Base-by-base conservation (phyloP, 2,329 filamentous ascomycete species). In the Pseudogymnoascus sp. region DNA sequence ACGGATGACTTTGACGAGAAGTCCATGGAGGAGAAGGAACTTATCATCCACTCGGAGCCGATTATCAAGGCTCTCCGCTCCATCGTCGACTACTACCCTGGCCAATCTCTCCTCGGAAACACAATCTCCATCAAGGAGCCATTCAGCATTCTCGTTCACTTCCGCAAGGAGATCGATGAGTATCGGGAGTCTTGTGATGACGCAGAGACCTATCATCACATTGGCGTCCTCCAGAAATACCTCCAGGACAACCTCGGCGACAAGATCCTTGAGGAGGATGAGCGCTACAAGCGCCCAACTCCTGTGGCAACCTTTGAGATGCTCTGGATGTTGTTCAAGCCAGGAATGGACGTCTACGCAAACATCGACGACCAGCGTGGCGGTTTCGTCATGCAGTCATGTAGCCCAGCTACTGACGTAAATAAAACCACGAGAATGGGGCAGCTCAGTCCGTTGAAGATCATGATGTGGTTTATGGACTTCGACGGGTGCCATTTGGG, bases 81-180 rank as follows among this genome's bases (percentile, higher is more conserved):
- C 2, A 64, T 70, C 17, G 68, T 69, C 11, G 62, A 65, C 38
- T 70, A 70, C 59, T 69, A 70, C 40, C 68, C 68, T 1, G 64
- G 65, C 17, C 63, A 68, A 62, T 64, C 62, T 6, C 64, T 70
- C 7, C 62, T 65, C 15, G 68, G 68, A 17, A 66, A 69, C 17
- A 66, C 65, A 31, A 68, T 70, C 15, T 63, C 66, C 2, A 63
- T 70, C 21, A 66, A 68, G 44, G 68, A 70, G 73, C 78, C 79
- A 77, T 64, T 70, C 65, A 6, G 77, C 74, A 26, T 79, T 65
- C 53, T 78, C 70, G 62, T 76, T 9, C 67, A 70, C 38, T 65
- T 68, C 61, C 63, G 68, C 23, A 63, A 68, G 28, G 68, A 70
- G 36, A 60, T 69, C 11, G 65, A 69, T 36, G 64, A 64, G 36